phyloP scores from a whole-genome alignment of 345 rosid species.

The Aquilaria malaccensis region DNA sequence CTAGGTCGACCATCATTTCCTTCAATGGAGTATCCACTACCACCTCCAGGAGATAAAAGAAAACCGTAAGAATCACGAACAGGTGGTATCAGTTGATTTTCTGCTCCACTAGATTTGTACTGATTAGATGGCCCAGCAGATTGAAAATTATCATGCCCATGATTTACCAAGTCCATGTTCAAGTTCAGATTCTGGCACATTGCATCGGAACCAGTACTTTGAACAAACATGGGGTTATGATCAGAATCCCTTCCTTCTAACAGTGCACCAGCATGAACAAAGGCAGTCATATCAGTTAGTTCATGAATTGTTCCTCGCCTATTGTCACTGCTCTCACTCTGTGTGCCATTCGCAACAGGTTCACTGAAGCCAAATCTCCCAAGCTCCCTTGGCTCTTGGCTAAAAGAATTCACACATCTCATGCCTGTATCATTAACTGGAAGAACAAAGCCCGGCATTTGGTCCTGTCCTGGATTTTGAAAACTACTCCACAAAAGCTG shows the following conservation, averaged over 20 bases:
- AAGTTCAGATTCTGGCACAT: constrained; percentile 46
- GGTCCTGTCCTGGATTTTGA: constrained; percentile 42
- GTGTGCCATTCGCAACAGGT: constrained; percentile 46
- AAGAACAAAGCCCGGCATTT: constrained; percentile 35
- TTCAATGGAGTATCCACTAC: constrained; percentile 29
- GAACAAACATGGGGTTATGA: constrained; percentile 32
- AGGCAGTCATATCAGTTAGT: constrained; percentile 30
- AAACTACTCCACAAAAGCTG: constrained; percentile 59
- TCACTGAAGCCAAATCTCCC: constrained; percentile 43
- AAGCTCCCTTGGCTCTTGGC: constrained; percentile 41
- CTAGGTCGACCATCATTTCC: constrained; percentile 36
- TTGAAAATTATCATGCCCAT: constrained; percentile 33
- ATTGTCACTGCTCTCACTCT: constrained; percentile 28
- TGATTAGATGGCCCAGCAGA: constrained; percentile 31
- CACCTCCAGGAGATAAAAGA: constrained; percentile 32
- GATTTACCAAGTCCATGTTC: constrained; percentile 45
- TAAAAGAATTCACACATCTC: constrained; percentile 32
- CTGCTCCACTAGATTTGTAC: constrained; percentile 30
- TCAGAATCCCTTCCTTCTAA: constrained; percentile 41
- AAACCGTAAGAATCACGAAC: constrained; percentile 24
- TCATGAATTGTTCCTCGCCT: constrained; percentile 38
- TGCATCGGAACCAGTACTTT: constrained; percentile 30
- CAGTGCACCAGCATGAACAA: constrained; percentile 25
- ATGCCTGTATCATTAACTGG: constrained; percentile 34
- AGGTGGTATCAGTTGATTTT: constrained; percentile 25